Base-by-base conservation (phyloP, 768 basidiomycete species). In the Boletus speciosus region DNA sequence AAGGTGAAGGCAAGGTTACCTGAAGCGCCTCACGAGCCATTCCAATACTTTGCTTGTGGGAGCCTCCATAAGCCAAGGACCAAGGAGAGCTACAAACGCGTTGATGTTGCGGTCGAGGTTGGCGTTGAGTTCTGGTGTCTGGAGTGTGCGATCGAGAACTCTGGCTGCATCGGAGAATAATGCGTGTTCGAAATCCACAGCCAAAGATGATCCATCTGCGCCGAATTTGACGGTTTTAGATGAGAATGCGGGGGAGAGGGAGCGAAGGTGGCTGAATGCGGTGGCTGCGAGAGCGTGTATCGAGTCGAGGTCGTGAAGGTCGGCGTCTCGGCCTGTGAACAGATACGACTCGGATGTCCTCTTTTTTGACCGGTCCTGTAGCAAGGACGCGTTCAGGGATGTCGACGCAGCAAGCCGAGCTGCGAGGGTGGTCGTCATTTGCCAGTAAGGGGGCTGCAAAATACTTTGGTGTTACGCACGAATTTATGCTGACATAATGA, bases 11-110 rank as follows among this genome's bases (percentile, higher is more conserved):
- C 3, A 47, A 5, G 15, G 82, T 39, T 59, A 92, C 95, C 95
- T 85, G 72, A 98, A 97, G 52, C 94, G 78, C 63, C 91, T 77
- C 4, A 98, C 92, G 25, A 98, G 80, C 96, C 96, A 99, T 65
- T 99, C 97, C 27, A 99, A 66, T 9, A 91, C 81, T 68, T 88
- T 93, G 19, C 84, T 86, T 0, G 91, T 81, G 0, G 92, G 88
- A 34, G 82, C 75, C 38, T 96, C 86, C 73, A 93, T 78, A 40
- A 98, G 70, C 76, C 88, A 90, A 9, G 85, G 86, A 3, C 91
- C 90, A 15, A 99, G 75, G 40, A 86, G 69, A 39, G 80, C 71
- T 41, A 98, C 64, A 62, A 92, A 88, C 7, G 73, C 74, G 21
- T 76, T 75, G 52, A 98, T 76, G 5, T 74, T 71, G 16, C 52